Percentiles rank a stretch among this genome's conserved stretches.
Evolutionary conservation across 176 grass and related monocot species (phyloP).

Genomic region (Oryza meridionalis): DNA sequence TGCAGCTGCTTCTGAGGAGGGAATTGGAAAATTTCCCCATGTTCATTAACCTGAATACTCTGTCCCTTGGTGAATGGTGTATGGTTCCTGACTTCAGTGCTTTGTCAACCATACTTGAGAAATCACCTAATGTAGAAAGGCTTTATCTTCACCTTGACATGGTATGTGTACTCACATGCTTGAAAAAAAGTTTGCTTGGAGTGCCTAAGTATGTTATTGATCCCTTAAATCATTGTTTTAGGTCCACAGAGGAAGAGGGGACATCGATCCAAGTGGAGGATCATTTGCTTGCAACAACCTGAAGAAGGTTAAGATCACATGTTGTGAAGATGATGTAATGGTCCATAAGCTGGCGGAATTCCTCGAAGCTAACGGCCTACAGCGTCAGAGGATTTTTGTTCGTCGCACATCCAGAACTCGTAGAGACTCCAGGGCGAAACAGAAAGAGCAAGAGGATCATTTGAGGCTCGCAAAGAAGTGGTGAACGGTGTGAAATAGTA

Average conservation of each 20-base stretch:
- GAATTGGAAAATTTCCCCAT: constrained; percentile 15
- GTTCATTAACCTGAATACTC: constrained; percentile 41
- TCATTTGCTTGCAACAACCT: constrained; percentile 31
- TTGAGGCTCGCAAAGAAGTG: neutral
- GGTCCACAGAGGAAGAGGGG: neutral
- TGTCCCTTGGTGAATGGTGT: constrained; percentile 52
- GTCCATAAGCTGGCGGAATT: constrained; percentile 25
- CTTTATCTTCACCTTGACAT: constrained; percentile 39
- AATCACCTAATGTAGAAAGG: constrained; percentile 43
- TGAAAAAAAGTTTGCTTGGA: neutral
- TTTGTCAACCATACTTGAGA: constrained; percentile 33
- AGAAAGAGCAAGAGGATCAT: constrained; percentile 1
- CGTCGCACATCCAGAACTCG: neutral
- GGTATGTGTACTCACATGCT: constrained; percentile 11
- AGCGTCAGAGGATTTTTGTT: constrained; percentile 16
- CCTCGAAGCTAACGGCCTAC: neutral
- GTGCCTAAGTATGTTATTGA: neutral
- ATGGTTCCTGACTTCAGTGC: neutral
- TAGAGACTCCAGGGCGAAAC: constrained; percentile 3
- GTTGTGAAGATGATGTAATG: neutral
- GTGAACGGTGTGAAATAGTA: constrained; percentile 13
- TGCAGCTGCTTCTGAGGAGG: constrained; percentile 34
- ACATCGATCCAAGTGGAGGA: neutral
- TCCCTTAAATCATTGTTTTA: constrained; percentile 13
- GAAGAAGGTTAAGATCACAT: constrained; percentile 39